Evolutionary conservation across 306 rosid genomes (phyloP), one percentile per base, ranked within the genome.

Genomic region (Elaeagnus macrophylla): DNA sequence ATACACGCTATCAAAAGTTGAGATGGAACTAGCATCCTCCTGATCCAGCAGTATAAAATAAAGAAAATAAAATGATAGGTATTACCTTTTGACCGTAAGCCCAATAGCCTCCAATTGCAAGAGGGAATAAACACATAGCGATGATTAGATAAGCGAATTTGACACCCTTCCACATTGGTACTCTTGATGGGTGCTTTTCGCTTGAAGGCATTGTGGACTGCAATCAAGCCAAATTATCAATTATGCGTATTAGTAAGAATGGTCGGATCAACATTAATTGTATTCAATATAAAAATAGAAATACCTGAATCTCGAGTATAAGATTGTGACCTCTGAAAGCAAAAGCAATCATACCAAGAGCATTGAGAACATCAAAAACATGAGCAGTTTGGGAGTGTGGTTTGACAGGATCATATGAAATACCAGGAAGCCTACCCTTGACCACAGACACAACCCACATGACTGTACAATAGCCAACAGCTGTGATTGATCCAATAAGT

Each of bases 241-340:
- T n/a, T n/a, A n/a, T n/a, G n/a, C n/a, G n/a, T n/a, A n/a, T n/a
- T n/a, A n/a, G n/a, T n/a, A n/a, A n/a, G n/a, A n/a, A n/a, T n/a
- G n/a, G n/a, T n/a, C n/a, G n/a, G n/a, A n/a, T n/a, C n/a, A n/a
- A n/a, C n/a, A n/a, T n/a, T n/a, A n/a, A n/a, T n/a, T n/a, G n/a
- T n/a, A n/a, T n/a, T n/a, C n/a, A n/a, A n/a, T n/a, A n/a, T n/a
- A n/a, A n/a, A n/a, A n/a, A 45, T 48, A 5, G 9, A 50, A 39
- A 11, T 59, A 77, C 83, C 79, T 78, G 83, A 9, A 78, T 73
- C 59, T 78, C 83, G 37, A 78, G 83, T 1, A 67, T 58, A 7
- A 78, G 74, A 59, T 78, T 78, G 66, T 78, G 83, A 36, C 83
- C 83, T 66, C 83, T 70, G 48, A 73, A 78, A n/a, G 79, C 79